A percentile compares a stretch with the other conserved stretches of the same genome.
Evolutionary conservation across 163 green algal species (phyloP).

Genomic region (Chlamydomonas reinhardtii): DNA sequence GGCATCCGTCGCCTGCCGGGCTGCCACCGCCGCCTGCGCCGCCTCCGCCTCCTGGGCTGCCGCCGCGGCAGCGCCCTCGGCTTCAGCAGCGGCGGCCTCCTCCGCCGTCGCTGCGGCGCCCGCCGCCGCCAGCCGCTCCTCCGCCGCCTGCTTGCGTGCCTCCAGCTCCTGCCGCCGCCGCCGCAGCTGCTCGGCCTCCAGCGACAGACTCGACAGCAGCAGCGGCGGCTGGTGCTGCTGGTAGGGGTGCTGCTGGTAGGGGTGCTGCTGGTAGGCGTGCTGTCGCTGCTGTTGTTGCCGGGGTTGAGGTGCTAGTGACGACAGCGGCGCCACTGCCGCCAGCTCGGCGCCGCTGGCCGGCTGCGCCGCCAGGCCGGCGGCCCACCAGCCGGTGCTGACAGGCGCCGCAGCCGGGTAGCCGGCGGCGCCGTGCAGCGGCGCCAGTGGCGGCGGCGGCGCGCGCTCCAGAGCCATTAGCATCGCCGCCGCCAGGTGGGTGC

Average conservation of each 20-base stretch:
- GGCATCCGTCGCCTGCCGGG: not conserved
- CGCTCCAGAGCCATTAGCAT: conserved; percentile 22
- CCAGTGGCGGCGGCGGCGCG: not conserved
- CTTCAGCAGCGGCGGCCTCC: not conserved
- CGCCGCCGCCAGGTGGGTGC: not conserved
- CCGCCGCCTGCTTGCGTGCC: not conserved
- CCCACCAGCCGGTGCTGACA: not conserved
- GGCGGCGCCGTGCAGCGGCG: not conserved
- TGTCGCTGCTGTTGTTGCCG: not conserved
- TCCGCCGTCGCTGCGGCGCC: not conserved
- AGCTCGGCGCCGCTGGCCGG: not conserved
- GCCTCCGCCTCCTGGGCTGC: not conserved
- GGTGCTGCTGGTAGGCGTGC: too few species aligned
- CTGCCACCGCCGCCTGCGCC: not conserved
- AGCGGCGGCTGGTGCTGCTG: not conserved
- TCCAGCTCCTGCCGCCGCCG: not conserved
- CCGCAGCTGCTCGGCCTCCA: conserved; percentile 32
- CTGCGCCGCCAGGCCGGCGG: not conserved
- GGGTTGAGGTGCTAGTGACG: not conserved
- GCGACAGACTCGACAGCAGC: not conserved
- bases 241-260: too few species aligned
- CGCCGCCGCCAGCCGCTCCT: not conserved
- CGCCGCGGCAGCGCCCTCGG: not conserved
- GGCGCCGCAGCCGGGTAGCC: not conserved
- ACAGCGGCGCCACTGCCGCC: not conserved